These are phyloP conservation scores for Ogataea pini DNA, from an alignment of 805 yeast species.

Conservation along the genomic window DNA sequence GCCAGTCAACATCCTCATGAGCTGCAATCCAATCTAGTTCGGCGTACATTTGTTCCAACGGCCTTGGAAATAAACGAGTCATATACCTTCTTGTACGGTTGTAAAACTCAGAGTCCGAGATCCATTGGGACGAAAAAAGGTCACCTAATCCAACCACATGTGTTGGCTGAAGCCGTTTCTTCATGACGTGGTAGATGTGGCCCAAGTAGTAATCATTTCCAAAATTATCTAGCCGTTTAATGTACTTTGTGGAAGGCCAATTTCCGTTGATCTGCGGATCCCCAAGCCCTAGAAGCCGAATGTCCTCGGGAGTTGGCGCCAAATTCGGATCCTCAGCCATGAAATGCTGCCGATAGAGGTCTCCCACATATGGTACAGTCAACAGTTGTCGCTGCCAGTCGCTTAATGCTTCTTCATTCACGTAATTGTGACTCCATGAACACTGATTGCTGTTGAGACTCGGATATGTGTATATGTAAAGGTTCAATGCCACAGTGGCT, in stretches of 20 bases:
- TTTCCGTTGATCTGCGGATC: constrained; percentile 97
- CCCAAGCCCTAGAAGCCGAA: constrained; percentile 80
- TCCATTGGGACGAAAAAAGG: constrained; percentile 93
- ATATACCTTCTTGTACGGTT: constrained; percentile 75
- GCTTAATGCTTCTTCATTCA: constrained; percentile 24
- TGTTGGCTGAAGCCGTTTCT: constrained; percentile 62
- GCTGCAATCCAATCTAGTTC: constrained; percentile 48
- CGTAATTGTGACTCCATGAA: constrained; percentile 52
- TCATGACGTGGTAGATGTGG: constrained; percentile 73
- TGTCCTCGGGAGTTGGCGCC: constrained; percentile 27
- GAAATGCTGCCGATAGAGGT: constrained; percentile 33
- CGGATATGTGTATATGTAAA: constrained; percentile 76
- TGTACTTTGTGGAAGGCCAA: constrained; percentile 67
- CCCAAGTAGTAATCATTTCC: constrained; percentile 92
- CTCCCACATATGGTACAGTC: constrained; percentile 37
- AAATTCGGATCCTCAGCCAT: constrained; percentile 22
- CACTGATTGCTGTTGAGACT: constrained; percentile 56
- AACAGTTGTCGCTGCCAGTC: constrained; percentile 18
- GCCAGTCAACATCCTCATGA: constrained; percentile 61
- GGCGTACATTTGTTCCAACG: constrained; percentile 48
- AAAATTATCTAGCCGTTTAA: constrained; percentile 75
- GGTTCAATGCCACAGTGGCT: constrained; percentile 50
- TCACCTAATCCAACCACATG: constrained; percentile 93
- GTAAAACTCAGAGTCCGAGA: constrained; percentile 79
- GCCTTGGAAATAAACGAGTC: constrained; percentile 66